These are phyloP conservation scores for Xylaria telfairii DNA, from an alignment of 495 filamentous ascomycete genomes.

Conservation along the genomic window DNA sequence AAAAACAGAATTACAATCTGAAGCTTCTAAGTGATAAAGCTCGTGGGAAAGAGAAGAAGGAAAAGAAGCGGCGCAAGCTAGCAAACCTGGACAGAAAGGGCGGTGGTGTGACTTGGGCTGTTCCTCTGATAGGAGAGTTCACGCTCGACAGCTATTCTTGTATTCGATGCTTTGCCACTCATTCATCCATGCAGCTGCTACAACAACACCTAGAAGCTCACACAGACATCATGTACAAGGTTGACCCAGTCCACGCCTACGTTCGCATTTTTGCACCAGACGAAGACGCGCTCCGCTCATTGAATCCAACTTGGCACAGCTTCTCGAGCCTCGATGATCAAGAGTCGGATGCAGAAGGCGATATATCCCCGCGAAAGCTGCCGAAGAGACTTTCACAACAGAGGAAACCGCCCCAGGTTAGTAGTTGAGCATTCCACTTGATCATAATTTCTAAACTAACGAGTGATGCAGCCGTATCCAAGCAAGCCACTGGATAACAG, in stretches of 20 bases:
- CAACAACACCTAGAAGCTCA: constrained; percentile 53
- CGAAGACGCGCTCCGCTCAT: constrained; percentile 34
- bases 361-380: constrained; percentile 35
- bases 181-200: constrained; percentile 50
- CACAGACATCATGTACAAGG: constrained; percentile 50
- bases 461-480: constrained; percentile 25
- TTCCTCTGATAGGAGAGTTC: constrained; percentile 50
- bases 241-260: constrained; percentile 40
- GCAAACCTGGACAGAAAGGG: constrained; percentile 36
- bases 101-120: constrained; percentile 49
- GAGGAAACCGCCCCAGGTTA: constrained; percentile 28
- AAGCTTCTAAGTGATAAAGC: constrained; percentile 55
- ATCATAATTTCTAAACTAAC: constrained; percentile 16
- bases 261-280: constrained; percentile 36
- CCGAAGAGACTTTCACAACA: constrained; percentile 33
- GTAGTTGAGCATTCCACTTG: not conserved
- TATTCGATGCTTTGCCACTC: constrained; percentile 51
- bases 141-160: constrained; percentile 50
- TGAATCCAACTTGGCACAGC: constrained; percentile 32
- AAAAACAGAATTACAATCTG: constrained; percentile 58
- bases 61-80: constrained; percentile 46
- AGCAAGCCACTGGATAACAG: constrained; percentile 36
- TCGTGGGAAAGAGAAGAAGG: constrained; percentile 51
- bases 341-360: constrained; percentile 36
- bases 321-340: constrained; percentile 29